phyloP scores from a whole-genome alignment of 202 grass and related monocot species.

The Carex arenaria region DNA sequence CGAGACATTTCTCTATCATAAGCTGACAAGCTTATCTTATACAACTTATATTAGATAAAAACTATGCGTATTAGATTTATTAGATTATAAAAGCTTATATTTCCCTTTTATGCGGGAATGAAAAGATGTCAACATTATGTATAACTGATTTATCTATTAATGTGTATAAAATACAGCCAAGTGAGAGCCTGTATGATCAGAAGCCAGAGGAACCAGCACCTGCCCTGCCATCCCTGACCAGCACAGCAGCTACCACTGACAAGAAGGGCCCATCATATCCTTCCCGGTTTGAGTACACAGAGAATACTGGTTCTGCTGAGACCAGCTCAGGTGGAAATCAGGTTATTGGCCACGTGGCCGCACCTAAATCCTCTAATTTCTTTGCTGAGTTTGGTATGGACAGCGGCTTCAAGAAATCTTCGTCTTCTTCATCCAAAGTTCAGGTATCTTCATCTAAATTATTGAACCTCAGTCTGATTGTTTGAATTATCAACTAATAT shows the following conservation, averaged over 20 bases:
- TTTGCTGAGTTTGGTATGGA: conserved; percentile 94
- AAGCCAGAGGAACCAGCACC: conserved; percentile 85
- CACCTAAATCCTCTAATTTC: conserved; percentile 87
- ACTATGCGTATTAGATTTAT: not conserved
- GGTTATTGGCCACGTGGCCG: conserved; percentile 62
- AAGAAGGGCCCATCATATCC: conserved; percentile 44
- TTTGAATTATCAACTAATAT: not conserved
- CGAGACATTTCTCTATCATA: not conserved
- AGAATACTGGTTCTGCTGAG: conserved; percentile 39
- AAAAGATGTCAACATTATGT: not conserved
- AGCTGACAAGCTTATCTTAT: not conserved
- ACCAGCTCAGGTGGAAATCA: conserved; percentile 37
- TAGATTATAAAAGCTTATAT: not conserved
- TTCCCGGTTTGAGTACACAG: conserved; percentile 92
- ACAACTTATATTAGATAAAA: not conserved
- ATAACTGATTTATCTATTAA: not conserved
- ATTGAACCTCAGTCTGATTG: not conserved
- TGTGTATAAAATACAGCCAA: conserved; percentile 45
- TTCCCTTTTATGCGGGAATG: not conserved
- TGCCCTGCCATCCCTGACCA: conserved; percentile 31
- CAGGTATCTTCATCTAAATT: conserved; percentile 40
- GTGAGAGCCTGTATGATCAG: conserved; percentile 92
- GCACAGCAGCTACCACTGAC: conserved; percentile 24
- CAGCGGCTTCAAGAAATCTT: conserved; percentile 59
- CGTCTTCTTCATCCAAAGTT: conserved; percentile 48